Base-by-base conservation (phyloP, 2,329 filamentous ascomycete genomes). In the Aphanocladium album region DNA sequence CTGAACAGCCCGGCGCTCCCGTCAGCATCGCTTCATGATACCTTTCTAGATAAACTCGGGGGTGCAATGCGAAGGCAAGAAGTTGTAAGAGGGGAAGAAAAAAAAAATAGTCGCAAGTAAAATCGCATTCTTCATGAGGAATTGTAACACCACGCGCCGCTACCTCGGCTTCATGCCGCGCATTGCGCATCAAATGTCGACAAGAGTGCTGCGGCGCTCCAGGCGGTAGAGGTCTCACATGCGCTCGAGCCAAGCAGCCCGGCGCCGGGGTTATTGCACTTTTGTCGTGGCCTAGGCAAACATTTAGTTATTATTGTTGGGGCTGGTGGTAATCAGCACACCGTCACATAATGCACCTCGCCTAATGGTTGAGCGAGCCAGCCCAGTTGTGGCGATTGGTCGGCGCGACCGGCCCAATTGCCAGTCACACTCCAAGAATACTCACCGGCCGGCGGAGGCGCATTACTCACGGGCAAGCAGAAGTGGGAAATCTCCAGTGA, bases 151-250 rank as follows among this genome's bases (percentile, higher is more conserved):
- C 14, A 16, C 6, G 16, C 35, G 37, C 19, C 14, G 35, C 47
- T 23, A 35, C 57, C 49, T 59, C 49, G 47, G 57, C 49, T 52
- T 46, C 47, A 51, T 12, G n/a, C 25, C 23, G 23, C 12, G 21
- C 25, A 30, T 33, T 25, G 23, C 55, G 21, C 45, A 37, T 19
- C 14, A 25, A n/a, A 9, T 23, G 23, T 27, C 30, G 43, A 56
- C n/a, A 21, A 19, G 25, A 27, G 21, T 14, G 21, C 5, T 11
- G 21, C 5, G 33, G 33, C 14, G 50, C 30, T 39, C 50, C 21
- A 47, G 47, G 49, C 57, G 57, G 37, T 19, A 35, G 11, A 16
- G 47, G 57, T 59, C 57, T 59, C 57, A 52, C 57, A 59, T 59
- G 57, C 50, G 57, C 57, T 51, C 47, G 49, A 59, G 57, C 49